Base-by-base conservation (phyloP, 371 early-diverging fungal species). In the Mortierella sp. region DNA sequence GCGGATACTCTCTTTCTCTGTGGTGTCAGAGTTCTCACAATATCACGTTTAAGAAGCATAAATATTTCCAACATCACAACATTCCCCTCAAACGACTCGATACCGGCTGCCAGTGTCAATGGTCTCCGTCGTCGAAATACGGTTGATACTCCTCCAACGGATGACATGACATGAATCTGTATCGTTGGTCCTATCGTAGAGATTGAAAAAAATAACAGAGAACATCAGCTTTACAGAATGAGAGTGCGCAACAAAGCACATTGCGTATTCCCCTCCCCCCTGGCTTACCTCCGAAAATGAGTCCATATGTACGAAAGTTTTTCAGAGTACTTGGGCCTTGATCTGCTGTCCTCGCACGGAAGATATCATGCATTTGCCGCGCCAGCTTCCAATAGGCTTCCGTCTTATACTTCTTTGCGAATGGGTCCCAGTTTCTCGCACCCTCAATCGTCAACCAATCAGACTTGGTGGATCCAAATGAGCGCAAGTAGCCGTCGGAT, bases 11-110 rank as follows among this genome's bases (percentile, higher is more conserved):
- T 54, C 74, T 14, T 43, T 41, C 60, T 58, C 7, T 70, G 21
- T 38, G n/a, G 72, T 12, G 35, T 29, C 8, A 35, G 49, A 14
- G 68, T 44, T 21, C 41, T 32, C 11, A 75, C 55, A 80, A 75
- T 80, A 10, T 80, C 80, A 41, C 54, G 49, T 54, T 80, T 80
- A 24, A 80, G 10, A 5, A 80, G 55, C 1, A 80, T 44, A 43
- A 76, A 29, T 12, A 79, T 18, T 27, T 79, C 71, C 10, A 75
- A 72, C 41, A 75, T 79, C 29, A 58, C 60, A 32, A 75, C 56
- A 54, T 76, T 80, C 21, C 72, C 29, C 11, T 32, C 18, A 27
- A 75, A 75, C 1, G 41, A 29, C 18, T 55, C 5, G 44, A 68
- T 41, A 56, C 51, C 12, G 60, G 46, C 32, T 8, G 81, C 77